Conservation (phyloP, 2,329 filamentous ascomycete genomes). For the Colletotrichum phormii region DNA sequence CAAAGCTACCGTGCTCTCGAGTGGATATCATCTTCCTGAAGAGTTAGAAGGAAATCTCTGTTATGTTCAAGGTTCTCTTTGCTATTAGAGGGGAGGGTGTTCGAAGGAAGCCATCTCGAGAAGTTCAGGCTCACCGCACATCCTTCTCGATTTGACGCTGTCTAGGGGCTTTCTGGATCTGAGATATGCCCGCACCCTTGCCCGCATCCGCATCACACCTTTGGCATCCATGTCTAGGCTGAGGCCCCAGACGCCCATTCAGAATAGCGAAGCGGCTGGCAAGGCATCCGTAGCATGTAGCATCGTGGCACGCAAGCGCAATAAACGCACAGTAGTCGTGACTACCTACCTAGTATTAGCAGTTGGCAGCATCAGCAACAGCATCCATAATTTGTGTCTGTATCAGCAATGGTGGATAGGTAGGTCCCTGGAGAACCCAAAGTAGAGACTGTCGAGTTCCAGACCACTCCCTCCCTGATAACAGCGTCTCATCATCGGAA, state of each 20-base stretch:
- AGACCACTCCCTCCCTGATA: conserved; percentile 9
- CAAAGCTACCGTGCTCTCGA: background rate
- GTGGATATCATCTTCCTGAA: background rate
- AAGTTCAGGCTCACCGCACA: background rate
- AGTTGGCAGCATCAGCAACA: background rate
- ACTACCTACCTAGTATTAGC: background rate
- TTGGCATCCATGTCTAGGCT: background rate
- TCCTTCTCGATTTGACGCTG: background rate
- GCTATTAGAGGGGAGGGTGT: background rate
- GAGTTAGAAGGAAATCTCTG: background rate
- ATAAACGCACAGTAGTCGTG: background rate
- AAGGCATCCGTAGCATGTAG: background rate
- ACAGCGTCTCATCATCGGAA: conserved; percentile 35
- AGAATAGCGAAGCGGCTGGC: background rate
- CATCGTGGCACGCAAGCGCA: background rate
- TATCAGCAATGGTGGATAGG: background rate
- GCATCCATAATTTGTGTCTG: background rate
- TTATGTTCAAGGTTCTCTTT: background rate
- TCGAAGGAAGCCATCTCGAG: background rate
- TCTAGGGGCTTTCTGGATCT: background rate
- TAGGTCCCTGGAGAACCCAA: background rate
- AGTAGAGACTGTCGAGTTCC: background rate
- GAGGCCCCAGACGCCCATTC: background rate
- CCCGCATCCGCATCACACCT: background rate
- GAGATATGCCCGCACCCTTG: background rate